Base-by-base conservation (phyloP, 352 stramenopile genomes). In the Halophytophthora polymorphica region DNA sequence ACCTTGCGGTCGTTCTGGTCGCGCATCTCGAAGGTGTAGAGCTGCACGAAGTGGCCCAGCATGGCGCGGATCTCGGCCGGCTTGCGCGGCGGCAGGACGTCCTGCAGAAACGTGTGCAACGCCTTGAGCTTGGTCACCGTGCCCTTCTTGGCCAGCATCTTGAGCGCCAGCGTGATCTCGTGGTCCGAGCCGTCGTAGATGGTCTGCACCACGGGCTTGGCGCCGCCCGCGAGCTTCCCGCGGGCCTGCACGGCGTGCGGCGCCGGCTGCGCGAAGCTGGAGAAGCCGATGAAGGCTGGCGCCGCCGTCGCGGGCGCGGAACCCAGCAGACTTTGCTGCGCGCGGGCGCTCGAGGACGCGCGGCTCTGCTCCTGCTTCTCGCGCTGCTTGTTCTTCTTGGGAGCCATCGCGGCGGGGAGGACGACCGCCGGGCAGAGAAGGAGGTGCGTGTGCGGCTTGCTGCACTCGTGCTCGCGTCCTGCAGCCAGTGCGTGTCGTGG, bases 361-460 rank as follows among this genome's bases (percentile, higher is more conserved):
- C 77, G 76, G 49, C 65, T 88, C 60, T 93, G 77, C 65, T 90
- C 84, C 45, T 86, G 76, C 56, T 89, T 89, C 64, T 95, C 84
- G 61, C 81, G 81, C 71, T 95, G 84, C 64, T 93, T 92, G 71
- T 89, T 95, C 60, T 84, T 89, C 75, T 86, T 87, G 43, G 75
- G 73, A 18, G 59, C 45, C 67, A 77, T 77, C 5, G 11, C 25
- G 19, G 21, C 23, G 36, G n/a, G 44, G 8, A 31, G 25, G 25
- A 31, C 25, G 25, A 31, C 25, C 25, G 8, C 25, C 4, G 25
- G 8, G 25, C 8, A 8, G 25, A 31, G 25, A 31, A 31, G 25
- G 25, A 40, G 19, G 41, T 15, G 28, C 18, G n/a, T 45, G 19
- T 17, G 33, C 33, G 4, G 33, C 33, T 38, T 38, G 33, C 25